Conservation (phyloP, 2,329 filamentous ascomycete species). For the Fusarium pseudograminearum region DNA sequence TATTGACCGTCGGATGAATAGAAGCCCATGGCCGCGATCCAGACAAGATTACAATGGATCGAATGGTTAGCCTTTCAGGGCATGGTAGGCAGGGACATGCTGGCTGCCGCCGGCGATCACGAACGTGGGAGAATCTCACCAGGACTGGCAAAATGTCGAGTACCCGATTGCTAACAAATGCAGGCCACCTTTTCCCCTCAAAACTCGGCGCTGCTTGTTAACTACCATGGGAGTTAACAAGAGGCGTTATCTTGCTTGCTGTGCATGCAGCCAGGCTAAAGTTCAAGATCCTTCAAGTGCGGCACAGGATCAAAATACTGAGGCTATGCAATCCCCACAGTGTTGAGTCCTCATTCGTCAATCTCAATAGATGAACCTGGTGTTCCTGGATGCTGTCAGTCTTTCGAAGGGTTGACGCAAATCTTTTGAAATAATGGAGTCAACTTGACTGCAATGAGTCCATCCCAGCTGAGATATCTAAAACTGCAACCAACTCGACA, state of each 20-base stretch:
- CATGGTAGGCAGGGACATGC: slow-evolving; percentile 5
- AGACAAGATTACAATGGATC: slow-evolving; percentile 8
- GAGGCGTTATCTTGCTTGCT: slow-evolving; percentile 15
- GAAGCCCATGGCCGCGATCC: slow-evolving; percentile 2
- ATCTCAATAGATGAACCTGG: not conserved
- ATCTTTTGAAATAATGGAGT: slow-evolving; percentile 11
- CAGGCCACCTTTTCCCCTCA: not conserved
- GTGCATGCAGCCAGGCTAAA: not conserved
- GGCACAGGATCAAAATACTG: slow-evolving; percentile 1
- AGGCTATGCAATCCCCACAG: slow-evolving; percentile 1
- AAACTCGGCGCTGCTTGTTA: slow-evolving; percentile 23
- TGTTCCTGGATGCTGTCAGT: slow-evolving; percentile 10
- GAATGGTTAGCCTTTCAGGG: slow-evolving; percentile 3
- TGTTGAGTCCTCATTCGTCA: not conserved
- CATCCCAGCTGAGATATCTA: not conserved
- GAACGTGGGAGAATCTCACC: slow-evolving; percentile 10
- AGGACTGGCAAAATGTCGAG: slow-evolving; percentile 9
- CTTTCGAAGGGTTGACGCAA: slow-evolving; percentile 5
- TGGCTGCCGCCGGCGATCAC: slow-evolving; percentile 17
- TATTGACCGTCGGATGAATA: slow-evolving; percentile 24
- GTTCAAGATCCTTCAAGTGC: slow-evolving; percentile 2
- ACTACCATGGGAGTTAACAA: slow-evolving; percentile 25
- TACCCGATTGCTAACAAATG: slow-evolving; percentile 12
- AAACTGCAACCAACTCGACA: not conserved
- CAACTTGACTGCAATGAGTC: not conserved